Evolutionary conservation across 1,284 basidiomycete species (phyloP).

Genomic region (Agaricales sp.): DNA sequence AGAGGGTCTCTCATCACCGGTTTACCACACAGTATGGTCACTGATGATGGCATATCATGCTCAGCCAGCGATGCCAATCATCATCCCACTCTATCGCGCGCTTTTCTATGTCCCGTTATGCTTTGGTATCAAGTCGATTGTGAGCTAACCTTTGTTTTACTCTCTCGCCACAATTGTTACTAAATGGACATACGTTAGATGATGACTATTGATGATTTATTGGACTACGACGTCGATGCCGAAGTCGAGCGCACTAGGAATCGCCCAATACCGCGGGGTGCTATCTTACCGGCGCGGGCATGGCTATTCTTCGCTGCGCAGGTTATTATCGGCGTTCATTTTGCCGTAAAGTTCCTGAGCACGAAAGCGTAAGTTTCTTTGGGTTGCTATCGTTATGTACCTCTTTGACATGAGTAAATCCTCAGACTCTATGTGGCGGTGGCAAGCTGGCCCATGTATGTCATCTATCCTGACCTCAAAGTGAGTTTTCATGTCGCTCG

Average conservation of each 20-base stretch:
- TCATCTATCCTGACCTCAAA: constrained; percentile 24
- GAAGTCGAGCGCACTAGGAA: constrained; percentile 20
- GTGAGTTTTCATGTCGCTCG: constrained; percentile 7
- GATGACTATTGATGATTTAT: constrained; percentile 24
- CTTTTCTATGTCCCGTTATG: constrained; percentile 18
- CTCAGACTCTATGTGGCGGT: constrained; percentile 17
- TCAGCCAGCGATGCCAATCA: constrained; percentile 13
- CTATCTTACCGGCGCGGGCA: constrained; percentile 17
- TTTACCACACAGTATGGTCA: constrained; percentile 16
- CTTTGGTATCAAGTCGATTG: constrained; percentile 22
- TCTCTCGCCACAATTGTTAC: neutral
- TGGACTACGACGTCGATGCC: constrained; percentile 20
- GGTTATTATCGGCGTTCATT: constrained; percentile 14
- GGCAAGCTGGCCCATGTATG: constrained; percentile 19
- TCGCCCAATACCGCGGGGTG: constrained; percentile 19
- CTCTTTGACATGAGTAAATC: neutral
- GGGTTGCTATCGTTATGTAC: neutral
- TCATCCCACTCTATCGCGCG: constrained; percentile 10
- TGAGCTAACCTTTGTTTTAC: constrained; percentile 9
- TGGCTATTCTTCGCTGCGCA: constrained; percentile 21
- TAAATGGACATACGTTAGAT: constrained; percentile 13
- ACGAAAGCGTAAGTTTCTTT: constrained; percentile 13
- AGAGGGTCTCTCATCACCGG: neutral
- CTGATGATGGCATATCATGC: constrained; percentile 20
- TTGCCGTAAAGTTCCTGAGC: constrained; percentile 14